Base-by-base conservation (phyloP, 345 rosid genomes). In the Pistacia integerrima region DNA sequence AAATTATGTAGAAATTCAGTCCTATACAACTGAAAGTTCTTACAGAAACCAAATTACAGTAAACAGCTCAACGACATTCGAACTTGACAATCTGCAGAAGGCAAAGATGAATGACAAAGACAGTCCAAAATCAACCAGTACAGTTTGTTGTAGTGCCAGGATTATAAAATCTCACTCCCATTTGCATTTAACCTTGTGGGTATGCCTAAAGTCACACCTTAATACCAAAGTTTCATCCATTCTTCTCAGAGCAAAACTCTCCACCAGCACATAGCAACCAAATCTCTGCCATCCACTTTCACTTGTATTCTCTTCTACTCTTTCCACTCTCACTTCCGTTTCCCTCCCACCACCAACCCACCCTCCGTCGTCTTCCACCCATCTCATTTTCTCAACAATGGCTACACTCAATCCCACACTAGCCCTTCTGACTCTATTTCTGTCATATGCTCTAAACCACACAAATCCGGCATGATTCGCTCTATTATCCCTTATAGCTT, bases 351-450 rank as follows among this genome's bases (percentile, higher is more conserved):
- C 88, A 18, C 66, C 80, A 62, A 81, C 78, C 91, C 92, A 90
- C 12, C 93, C 98, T 80, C 93, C 97, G 77, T 79, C 86, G 84
- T 88, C 93, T 82, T 83, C 79, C 64, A 85, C 76, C 90, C 89
- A 85, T 80, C 73, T 89, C 91, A 91, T 91, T 62, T 88, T 93
- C 81, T 91, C 94, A 58, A 85, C 87, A n/a, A 88, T 87, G 25
- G 79, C 87, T n/a, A 67, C 54, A 67, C 94, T 90, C 76, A 90
- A 54, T 9, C 92, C 98, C 69, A 90, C 85, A 11, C 79, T 71
- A 3, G 20, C 36, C 59, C 83, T 71, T 59, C 58, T 70, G 59
- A 83, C 70, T 18, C 78, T 75, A 18, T 79, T 77, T 28, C 76
- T 81, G 33, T 12, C 59, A 5, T 20, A 41, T 51, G 46, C 85